Conservation (phyloP, 768 basidiomycete species). For the Kwoniella dendrophila region DNA sequence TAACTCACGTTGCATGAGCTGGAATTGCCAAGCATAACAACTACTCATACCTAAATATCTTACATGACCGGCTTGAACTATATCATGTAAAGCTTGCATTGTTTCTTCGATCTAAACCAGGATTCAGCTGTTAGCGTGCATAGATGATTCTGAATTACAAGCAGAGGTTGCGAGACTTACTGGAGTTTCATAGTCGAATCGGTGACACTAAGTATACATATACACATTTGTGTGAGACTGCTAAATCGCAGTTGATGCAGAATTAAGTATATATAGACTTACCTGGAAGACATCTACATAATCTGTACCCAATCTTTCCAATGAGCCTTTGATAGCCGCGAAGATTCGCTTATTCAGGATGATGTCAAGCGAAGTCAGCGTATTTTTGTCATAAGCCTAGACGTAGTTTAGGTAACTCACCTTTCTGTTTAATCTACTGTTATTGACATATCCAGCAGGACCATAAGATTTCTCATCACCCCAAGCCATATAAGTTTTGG, state of each 20-base stretch:
- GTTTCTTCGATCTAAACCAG: constrained; percentile 14
- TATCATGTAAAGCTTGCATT: constrained; percentile 70
- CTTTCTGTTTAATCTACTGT: constrained; percentile 30
- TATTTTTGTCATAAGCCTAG: background rate
- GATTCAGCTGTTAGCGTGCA: background rate
- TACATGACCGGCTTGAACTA: constrained; percentile 67
- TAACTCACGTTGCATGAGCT: constrained; percentile 46
- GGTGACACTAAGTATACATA: constrained; percentile 59
- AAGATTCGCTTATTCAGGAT: constrained; percentile 66
- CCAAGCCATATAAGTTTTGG: constrained; percentile 61
- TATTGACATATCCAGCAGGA: constrained; percentile 16
- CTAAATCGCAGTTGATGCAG: background rate
- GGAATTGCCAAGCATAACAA: constrained; percentile 41
- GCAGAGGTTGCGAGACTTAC: no score
- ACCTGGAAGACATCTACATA: constrained; percentile 73
- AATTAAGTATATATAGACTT: constrained; percentile 1
- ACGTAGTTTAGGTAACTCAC: constrained; percentile 11
- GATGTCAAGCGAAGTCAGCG: background rate
- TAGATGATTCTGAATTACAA: no score
- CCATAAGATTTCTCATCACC: constrained; percentile 13
- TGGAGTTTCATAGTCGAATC: constrained; percentile 54
- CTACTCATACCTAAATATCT: constrained; percentile 58
- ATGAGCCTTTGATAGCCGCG: constrained; percentile 61
- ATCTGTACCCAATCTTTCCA: constrained; percentile 71
- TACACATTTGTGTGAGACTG: constrained; percentile 21